Evolutionary conservation across 83 land plant species (phyloP).

Genomic region (Diphasiastrum complanatum): DNA sequence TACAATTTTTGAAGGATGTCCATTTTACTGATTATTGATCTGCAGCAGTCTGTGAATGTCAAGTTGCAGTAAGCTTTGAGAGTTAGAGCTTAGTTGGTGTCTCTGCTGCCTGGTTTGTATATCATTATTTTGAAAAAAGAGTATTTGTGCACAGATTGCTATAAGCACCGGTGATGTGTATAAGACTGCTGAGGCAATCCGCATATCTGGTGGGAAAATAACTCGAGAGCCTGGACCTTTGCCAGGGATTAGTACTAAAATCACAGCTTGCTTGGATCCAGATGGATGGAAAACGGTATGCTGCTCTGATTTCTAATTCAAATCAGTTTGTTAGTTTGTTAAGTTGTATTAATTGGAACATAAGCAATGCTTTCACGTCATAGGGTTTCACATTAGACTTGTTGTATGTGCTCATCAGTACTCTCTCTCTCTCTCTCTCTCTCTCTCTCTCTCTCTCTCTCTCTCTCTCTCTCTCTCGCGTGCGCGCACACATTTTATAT

Average conservation of each 20-base stretch:
- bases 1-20: no score
- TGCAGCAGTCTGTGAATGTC: no score
- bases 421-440: not conserved
- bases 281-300: constrained; percentile 98
- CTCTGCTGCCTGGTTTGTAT: not conserved
- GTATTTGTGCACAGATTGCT: constrained; percentile 19
- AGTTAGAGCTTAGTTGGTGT: no score
- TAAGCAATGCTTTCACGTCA: not conserved
- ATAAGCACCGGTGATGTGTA: constrained; percentile 64
- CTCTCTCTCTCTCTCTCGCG: no score
- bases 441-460: no score
- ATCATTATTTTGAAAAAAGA: not conserved
- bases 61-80: no score
- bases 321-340: not conserved
- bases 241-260: constrained; percentile 83
- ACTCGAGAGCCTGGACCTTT: constrained; percentile 77
- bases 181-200: constrained; percentile 67
- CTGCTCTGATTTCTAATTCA: not conserved
- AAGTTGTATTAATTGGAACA: not conserved
- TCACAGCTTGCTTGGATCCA: constrained; percentile 76
- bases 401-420: not conserved
- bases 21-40: no score
- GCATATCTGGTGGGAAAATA: constrained; percentile 68
- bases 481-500: no score
- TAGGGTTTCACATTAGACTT: not conserved